phyloP scores from a whole-genome alignment of 2,329 filamentous ascomycete genomes.

The Hypoxylon rubiginosum region DNA sequence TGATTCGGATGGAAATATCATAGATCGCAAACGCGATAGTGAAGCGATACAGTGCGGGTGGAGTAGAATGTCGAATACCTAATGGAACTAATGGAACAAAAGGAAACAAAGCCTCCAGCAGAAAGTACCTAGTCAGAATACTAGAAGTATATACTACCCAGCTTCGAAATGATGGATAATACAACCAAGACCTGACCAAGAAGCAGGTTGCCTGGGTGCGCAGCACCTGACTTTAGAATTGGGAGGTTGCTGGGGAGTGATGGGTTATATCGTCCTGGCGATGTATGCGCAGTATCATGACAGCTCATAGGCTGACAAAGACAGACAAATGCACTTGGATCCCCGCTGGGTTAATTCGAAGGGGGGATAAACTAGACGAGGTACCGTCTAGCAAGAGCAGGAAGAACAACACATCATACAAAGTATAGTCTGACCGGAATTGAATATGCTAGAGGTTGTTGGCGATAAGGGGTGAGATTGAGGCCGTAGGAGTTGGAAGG shows the following conservation, averaged over 20 bases:
- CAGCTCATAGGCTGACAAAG: conserved; percentile 30
- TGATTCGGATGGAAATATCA: conserved; percentile 23
- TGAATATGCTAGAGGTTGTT: conserved; percentile 21
- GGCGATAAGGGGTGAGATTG: conserved; percentile 29
- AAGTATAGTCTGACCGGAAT: conserved; percentile 20
- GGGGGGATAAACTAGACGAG: conserved; percentile 46
- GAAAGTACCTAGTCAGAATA: neutral
- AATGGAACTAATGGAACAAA: conserved; percentile 14
- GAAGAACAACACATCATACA: conserved; percentile 45
- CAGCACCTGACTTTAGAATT: conserved; percentile 16
- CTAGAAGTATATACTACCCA: neutral
- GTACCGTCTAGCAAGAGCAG: conserved; percentile 46
- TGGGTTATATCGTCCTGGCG: conserved; percentile 31
- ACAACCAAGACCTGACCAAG: conserved; percentile 4
- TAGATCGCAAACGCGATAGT: conserved; percentile 23
- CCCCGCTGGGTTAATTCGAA: conserved; percentile 39
- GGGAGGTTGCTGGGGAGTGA: conserved; percentile 6
- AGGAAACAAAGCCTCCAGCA: conserved; percentile 3
- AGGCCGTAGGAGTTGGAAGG: conserved; percentile 29
- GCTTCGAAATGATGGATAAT: conserved; percentile 7
- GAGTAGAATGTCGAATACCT: neutral
- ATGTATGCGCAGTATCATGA: conserved; percentile 9
- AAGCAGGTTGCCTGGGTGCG: neutral
- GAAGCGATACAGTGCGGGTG: conserved; percentile 2
- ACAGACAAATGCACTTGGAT: conserved; percentile 25